Evolutionary conservation across 2,329 filamentous ascomycete species (phyloP).

Genomic region (Talaromyces sp.): DNA sequence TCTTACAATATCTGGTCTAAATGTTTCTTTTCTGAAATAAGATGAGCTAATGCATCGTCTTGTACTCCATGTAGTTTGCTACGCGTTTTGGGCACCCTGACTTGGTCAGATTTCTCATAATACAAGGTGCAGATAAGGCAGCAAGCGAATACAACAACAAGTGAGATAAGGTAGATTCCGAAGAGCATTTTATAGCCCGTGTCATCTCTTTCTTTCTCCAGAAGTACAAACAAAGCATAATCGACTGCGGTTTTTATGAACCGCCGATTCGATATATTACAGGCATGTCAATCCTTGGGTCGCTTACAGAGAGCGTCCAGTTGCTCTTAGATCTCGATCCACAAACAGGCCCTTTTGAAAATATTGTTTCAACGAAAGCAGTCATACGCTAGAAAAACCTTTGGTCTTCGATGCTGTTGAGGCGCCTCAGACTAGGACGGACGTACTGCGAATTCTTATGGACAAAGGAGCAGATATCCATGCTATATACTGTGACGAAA

Average conservation of each 20-base stretch:
- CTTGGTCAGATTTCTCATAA: slow-evolving; percentile 4
- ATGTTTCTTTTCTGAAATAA: too few relatives aligned
- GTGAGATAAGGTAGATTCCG: background rate
- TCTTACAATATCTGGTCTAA: too few relatives aligned
- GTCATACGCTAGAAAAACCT: background rate
- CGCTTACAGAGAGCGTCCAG: background rate
- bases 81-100: background rate
- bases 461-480: slow-evolving; percentile 5
- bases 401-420: background rate
- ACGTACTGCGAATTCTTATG: background rate
- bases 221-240: background rate
- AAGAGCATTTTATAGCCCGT: too few relatives aligned
- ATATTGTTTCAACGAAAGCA: too few relatives aligned
- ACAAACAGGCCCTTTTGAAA: background rate
- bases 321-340: slow-evolving; percentile 8
- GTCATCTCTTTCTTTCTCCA: background rate
- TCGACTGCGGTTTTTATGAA: background rate
- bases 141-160: background rate
- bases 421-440: background rate
- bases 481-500: background rate
- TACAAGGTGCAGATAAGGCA: slow-evolving; percentile 8
- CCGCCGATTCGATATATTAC: background rate
- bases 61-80: background rate
- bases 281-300: background rate
- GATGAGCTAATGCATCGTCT: background rate